Evolutionary conservation across 2,329 filamentous ascomycete genomes (phyloP), one percentile per base, ranked within the genome.

Genomic region (Fusarium ramigenum): DNA sequence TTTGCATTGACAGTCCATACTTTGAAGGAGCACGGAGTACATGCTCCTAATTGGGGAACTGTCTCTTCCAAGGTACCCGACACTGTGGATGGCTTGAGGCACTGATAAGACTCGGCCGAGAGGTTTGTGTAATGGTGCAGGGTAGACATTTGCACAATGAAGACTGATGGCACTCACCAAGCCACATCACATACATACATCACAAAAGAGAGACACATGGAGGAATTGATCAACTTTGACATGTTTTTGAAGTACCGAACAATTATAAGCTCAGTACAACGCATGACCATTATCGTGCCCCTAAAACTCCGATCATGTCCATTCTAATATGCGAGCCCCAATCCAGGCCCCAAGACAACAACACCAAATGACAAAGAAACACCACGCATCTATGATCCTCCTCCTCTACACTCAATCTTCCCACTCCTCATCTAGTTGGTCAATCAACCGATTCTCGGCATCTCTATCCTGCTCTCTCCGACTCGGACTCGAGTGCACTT

Each of bases 401-500:
- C 47, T 49, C 7, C 11, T 23, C 39, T 56, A 32, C 36, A 23
- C 36, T 69, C 30, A 91, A 72, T 97, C 95, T 77, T 98, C 95
- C 96, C 96, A 98, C 80, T 98, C 95, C 82, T 98, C 96, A 78
- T 98, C 96, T 67, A 98, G 86, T 82, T 98, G 94, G 81, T 98
- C 96, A 81, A 99, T 98, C 77, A 98, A 84, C 72, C 95, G 87
- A 82, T 98, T 98, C 83, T 98, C 96, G 62, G 95, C 95, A 66
- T 98, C 96, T 63, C 87, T 81, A 78, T 85, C 85, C 75, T 86
- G 80, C 69, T 84, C 82, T 63, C 85, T 82, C 43, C 86, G 84
- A 73, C 81, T 87, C 16, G 87, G 84, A 53, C 87, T 89, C 19
- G 85, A 83, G 42, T 87, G 88, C 30, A 95, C 84, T 46, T 90